Evolutionary conservation across 805 yeast genomes (phyloP), one percentile per base, ranked within the genome.

Genomic region (Wickerhamomyces queroliae): DNA sequence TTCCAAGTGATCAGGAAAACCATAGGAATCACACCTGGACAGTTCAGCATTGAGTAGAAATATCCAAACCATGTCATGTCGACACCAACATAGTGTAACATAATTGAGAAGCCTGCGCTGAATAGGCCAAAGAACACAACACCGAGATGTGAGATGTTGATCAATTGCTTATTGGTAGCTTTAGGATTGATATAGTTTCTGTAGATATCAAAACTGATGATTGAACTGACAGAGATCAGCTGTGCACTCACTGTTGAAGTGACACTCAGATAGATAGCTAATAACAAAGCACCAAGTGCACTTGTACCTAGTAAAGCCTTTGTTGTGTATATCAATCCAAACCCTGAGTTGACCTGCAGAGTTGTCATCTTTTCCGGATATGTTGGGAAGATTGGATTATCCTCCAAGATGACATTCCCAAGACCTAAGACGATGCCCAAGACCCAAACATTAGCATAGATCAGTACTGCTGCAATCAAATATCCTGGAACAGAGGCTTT

Each of bases 261-360:
- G 17, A 58, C 67, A 15, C 70, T 55, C 62, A 66, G 54, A 46
- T 62, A 67, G 52, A 60, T 22, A 61, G 61, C 53, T 6, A 67
- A 40, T 58, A 66, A 61, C 13, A 62, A 38, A 32, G 62, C 53
- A 3, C 61, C 69, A 10, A 63, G 62, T 10, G 60, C 69, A 19
- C 67, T 66, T 13, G 67, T 70, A 15, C 72, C 72, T n/a, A 66
- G 49, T 7, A 67, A 45, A 39, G 89, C 85, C 13, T 73, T 53
- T 38, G 59, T 41, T 4, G 62, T 66, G 41, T 58, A 60, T 12
- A 59, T 48, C 12, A 66, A 54, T 5, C 66, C 64, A 44, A 66
- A 40, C 7, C 69, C 69, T 2, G 62, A 59, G 37, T 55, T 55
- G 24, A 70, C 64, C 42, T 71, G 69, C 5, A 43, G 55, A 1